phyloP scores from a whole-genome alignment of 257 asterid genomes.

The Nemophila menziesii region DNA sequence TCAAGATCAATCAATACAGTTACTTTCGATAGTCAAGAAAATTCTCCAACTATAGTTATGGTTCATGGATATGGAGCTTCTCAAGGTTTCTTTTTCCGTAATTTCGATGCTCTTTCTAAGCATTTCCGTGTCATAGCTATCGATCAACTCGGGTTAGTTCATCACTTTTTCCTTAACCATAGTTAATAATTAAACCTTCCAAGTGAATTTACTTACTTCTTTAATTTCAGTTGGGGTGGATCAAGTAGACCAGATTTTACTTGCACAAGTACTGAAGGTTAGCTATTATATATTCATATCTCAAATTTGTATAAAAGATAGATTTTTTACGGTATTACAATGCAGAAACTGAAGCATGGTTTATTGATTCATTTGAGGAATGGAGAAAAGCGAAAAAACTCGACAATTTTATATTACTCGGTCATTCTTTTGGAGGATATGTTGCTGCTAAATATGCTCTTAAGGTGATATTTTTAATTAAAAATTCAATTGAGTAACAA shows the following conservation, averaged over 20 bases:
- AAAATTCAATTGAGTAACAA: not conserved
- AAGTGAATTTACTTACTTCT: not conserved
- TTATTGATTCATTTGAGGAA: slow-evolving; percentile 75
- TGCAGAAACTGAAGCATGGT: slow-evolving; percentile 91
- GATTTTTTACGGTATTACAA: not conserved
- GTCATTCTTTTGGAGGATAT: slow-evolving; percentile 98
- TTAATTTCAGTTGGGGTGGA: slow-evolving; percentile 94
- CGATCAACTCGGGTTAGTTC: slow-evolving; percentile 88
- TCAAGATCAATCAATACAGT: slow-evolving; percentile 82
- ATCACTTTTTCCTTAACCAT: not conserved
- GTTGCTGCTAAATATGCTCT: slow-evolving; percentile 89
- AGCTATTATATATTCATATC: slow-evolving; percentile 8
- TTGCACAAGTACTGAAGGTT: slow-evolving; percentile 97
- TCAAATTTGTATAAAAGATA: no score
- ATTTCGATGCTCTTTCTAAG: slow-evolving; percentile 70
- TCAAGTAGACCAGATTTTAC: slow-evolving; percentile 96
- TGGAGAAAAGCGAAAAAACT: slow-evolving; percentile 91
- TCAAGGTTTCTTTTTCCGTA: slow-evolving; percentile 95
- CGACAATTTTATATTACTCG: slow-evolving; percentile 80
- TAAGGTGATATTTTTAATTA: slow-evolving; percentile 34
- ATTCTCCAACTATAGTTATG: slow-evolving; percentile 90
- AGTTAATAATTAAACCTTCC: not conserved
- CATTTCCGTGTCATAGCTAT: slow-evolving; percentile 78
- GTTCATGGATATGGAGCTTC: slow-evolving; percentile 97
- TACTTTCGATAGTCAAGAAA: slow-evolving; percentile 75